Percentiles rank a stretch among this genome's conserved stretches.
These are phyloP conservation scores for Penicillium turbatum DNA, from an alignment of 495 filamentous ascomycete genomes.

Conservation along the genomic window DNA sequence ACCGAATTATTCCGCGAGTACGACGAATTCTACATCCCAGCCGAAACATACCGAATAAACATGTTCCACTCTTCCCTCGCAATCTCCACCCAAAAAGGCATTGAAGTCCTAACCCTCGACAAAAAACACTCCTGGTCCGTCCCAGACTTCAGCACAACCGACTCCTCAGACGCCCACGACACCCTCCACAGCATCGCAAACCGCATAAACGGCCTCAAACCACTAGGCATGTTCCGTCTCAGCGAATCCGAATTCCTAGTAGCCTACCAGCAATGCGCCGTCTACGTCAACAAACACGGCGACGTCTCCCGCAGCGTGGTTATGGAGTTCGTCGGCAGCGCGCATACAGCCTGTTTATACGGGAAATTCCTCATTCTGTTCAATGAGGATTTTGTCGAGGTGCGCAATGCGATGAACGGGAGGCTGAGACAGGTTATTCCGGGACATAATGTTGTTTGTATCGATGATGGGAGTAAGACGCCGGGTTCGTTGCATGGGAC, in stretches of 20 bases:
- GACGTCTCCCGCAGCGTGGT: constrained; percentile 88
- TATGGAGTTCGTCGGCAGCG: constrained; percentile 94
- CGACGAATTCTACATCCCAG: constrained; percentile 97
- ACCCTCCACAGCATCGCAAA: constrained; percentile 74
- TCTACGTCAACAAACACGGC: constrained; percentile 97
- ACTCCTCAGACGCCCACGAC: constrained; percentile 47
- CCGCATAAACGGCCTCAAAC: constrained; percentile 73
- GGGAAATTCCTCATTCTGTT: constrained; percentile 69
- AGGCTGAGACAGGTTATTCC: constrained; percentile 89
- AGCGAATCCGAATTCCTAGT: constrained; percentile 89
- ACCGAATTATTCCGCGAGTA: constrained; percentile 98
- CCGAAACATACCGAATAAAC: constrained; percentile 93
- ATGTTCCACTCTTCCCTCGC: constrained; percentile 91
- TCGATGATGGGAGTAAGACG: constrained; percentile 74
- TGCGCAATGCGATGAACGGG: constrained; percentile 94
- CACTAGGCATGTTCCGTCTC: constrained; percentile 94
- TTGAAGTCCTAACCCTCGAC: constrained; percentile 93
- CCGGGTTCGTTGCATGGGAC: constrained; percentile 29
- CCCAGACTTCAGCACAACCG: constrained; percentile 65
- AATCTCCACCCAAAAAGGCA: constrained; percentile 84
- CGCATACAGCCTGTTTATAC: constrained; percentile 80
- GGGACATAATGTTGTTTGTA: constrained; percentile 76
- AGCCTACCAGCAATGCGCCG: constrained; percentile 90
- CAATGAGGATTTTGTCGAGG: constrained; percentile 92
- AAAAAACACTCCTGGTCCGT: constrained; percentile 91